Evolutionary conservation across 108 stramenopile genomes (phyloP).

Genomic region (Chaetoceros muelleri): DNA sequence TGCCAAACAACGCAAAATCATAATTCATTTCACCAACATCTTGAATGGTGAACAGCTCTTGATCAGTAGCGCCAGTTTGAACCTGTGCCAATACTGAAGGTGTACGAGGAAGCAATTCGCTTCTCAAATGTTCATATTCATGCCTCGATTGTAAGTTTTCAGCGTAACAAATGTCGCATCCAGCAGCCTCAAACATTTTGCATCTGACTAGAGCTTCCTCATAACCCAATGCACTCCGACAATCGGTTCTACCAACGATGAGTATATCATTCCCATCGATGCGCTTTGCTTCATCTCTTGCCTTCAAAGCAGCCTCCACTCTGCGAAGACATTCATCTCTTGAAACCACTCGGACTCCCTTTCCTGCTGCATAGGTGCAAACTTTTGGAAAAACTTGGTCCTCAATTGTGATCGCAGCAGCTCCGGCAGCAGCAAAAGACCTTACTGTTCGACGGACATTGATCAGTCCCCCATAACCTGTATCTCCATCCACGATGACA

Average conservation of each 20-base stretch:
- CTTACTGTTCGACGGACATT: slow-evolving; percentile 43
- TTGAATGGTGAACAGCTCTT: slow-evolving; percentile 16
- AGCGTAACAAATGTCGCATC: slow-evolving; percentile 7
- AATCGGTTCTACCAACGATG: slow-evolving; percentile 44
- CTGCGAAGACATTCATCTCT: slow-evolving; percentile 23
- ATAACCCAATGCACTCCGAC: slow-evolving; percentile 36
- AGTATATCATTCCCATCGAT: slow-evolving; percentile 19
- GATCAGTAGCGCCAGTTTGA: slow-evolving; percentile 15
- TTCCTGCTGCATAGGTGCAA: slow-evolving; percentile 41
- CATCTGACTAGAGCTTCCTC: slow-evolving; percentile 45
- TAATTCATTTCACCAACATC: slow-evolving; percentile 34
- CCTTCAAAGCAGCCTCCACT: slow-evolving; percentile 26
- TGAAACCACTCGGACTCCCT: slow-evolving; percentile 15
- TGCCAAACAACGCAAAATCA: slow-evolving; percentile 41
- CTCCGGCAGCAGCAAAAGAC: slow-evolving; percentile 24
- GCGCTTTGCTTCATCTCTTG: slow-evolving; percentile 20
- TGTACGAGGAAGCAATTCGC: slow-evolving; percentile 13
- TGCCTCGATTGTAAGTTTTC: slow-evolving; percentile 37
- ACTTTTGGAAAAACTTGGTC: slow-evolving; percentile 48
- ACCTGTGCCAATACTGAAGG: slow-evolving; percentile 43
- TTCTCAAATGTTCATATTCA: slow-evolving; percentile 31
- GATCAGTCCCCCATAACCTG: slow-evolving; percentile 42
- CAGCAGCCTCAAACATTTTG: slow-evolving; percentile 33
- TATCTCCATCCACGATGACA: slow-evolving; percentile 48
- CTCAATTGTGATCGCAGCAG: slow-evolving; percentile 50